These are phyloP conservation scores for Quercus ilex DNA, from an alignment of 306 rosid genomes.

Conservation along the genomic window DNA sequence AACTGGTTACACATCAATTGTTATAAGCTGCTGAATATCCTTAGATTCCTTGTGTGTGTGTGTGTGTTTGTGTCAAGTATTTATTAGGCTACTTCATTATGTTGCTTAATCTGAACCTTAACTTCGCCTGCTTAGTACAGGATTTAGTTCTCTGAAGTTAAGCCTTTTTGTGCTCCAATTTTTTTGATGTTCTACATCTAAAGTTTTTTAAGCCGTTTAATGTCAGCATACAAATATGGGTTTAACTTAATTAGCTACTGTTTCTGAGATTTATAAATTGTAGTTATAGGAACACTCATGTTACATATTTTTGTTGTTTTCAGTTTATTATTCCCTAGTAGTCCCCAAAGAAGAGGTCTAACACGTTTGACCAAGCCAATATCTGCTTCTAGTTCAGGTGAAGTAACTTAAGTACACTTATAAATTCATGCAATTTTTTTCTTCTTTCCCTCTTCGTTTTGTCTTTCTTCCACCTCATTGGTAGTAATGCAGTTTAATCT, in stretches of 20 bases:
- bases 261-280: neutral
- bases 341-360: constrained; percentile 13
- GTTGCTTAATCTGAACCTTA: neutral
- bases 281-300: neutral
- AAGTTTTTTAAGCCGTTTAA: neutral
- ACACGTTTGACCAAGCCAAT: constrained; percentile 12
- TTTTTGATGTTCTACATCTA: neutral
- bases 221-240: neutral
- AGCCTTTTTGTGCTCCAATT: neutral
- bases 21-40: neutral
- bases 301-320: neutral
- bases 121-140: neutral
- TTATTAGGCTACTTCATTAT: neutral
- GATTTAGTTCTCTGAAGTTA: neutral
- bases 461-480: neutral
- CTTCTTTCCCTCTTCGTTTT: neutral
- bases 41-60: neutral
- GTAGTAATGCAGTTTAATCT: neutral
- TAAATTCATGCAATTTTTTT: neutral
- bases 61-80: neutral
- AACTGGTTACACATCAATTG: neutral
- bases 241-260: neutral
- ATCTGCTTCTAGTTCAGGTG: constrained; percentile 44
- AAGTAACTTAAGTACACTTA: neutral
- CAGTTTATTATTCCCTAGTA: constrained; percentile 11